These are phyloP conservation scores for Globisporangium nunn DNA, from an alignment of 352 stramenopile genomes.

Conservation along the genomic window DNA sequence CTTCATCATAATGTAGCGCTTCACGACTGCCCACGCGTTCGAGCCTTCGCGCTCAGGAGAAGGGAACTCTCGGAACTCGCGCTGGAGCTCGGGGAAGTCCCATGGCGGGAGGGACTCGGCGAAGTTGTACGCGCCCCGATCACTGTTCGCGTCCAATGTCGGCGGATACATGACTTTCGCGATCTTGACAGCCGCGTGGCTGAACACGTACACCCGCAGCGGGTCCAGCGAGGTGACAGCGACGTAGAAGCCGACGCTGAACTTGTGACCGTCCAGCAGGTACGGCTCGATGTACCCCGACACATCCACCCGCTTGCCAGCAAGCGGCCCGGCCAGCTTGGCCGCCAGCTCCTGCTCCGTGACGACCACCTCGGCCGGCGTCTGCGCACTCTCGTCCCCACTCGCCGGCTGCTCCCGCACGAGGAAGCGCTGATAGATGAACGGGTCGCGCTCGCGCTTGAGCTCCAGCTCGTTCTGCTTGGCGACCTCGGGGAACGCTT, in stretches of 20 bases:
- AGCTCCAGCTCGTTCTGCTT: conserved; percentile 53
- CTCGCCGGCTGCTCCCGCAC: conserved; percentile 31
- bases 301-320: conserved; percentile 51
- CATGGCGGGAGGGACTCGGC: conserved; percentile 62
- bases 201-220: conserved; percentile 80
- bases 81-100: conserved; percentile 61
- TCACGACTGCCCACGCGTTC: conserved; percentile 64
- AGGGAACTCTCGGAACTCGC: conserved; percentile 56
- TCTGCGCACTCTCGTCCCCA: conserved; percentile 24
- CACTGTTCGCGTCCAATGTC: conserved; percentile 25
- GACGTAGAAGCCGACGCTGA: conserved; percentile 85
- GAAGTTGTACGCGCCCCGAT: conserved; percentile 53
- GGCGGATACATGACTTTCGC: conserved; percentile 55
- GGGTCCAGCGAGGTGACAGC: conserved; percentile 76
- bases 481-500: conserved; percentile 29
- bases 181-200: conserved; percentile 67
- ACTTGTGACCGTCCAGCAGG: conserved; percentile 84
- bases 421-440: conserved; percentile 60
- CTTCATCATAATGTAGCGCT: conserved; percentile 46
- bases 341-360: conserved; percentile 36
- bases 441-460: conserved; percentile 38
- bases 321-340: conserved; percentile 33
- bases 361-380: conserved; percentile 28
- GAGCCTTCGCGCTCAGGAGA: conserved; percentile 40
- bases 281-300: conserved; percentile 80